Percentiles rank a stretch among this genome's conserved stretches.
Conservation (phyloP, 73 alveolate species). For the Durusdinium trenchii region DNA sequence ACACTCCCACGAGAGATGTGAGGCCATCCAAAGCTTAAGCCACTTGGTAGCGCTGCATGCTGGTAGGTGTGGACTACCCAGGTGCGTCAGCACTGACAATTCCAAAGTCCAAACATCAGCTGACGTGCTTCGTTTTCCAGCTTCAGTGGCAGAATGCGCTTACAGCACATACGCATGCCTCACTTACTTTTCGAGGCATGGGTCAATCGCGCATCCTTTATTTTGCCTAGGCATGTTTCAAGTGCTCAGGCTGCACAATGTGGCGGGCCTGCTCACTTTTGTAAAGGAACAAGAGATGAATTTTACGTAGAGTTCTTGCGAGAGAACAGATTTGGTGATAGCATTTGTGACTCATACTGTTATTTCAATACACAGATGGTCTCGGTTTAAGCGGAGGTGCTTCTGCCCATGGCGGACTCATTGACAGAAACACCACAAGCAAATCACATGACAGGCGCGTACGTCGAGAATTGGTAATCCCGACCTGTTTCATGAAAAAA, state of each 20-base stretch:
- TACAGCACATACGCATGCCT: not conserved
- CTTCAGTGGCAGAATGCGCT: not conserved
- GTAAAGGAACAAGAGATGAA: not conserved
- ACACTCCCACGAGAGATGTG: not conserved
- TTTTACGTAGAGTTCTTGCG: no score
- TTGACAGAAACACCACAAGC: no score
- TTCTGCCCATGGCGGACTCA: no score
- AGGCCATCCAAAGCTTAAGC: no score
- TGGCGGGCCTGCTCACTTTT: conserved; percentile 33
- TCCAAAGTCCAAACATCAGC: conserved; percentile 28
- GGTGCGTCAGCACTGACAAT: conserved; percentile 5
- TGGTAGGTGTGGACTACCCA: conserved; percentile 16
- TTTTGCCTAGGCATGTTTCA: not conserved
- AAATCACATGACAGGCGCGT: conserved; percentile 70
- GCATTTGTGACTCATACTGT: no score
- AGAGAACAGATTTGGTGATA: no score
- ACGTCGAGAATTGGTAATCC: conserved; percentile 49
- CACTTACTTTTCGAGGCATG: not conserved
- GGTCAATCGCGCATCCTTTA: not conserved
- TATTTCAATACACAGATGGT: no score
- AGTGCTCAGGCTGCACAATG: not conserved
- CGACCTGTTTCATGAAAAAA: not conserved
- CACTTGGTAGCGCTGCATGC: not conserved
- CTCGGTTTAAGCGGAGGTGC: no score
- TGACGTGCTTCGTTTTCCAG: conserved; percentile 28